Base-by-base conservation (phyloP, 805 yeast genomes). In the Candida easanensis region DNA sequence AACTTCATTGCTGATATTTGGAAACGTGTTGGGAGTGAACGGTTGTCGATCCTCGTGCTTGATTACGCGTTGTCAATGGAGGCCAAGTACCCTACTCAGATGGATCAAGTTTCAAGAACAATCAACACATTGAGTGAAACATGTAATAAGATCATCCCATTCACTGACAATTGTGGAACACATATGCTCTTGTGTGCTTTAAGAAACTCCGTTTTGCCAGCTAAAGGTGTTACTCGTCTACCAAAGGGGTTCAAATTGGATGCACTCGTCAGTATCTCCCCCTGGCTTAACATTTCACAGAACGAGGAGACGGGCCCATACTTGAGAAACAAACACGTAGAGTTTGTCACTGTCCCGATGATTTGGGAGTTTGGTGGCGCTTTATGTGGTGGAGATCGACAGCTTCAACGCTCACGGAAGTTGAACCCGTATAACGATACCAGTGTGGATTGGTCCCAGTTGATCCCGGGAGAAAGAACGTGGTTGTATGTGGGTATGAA, bases 51-150 rank as follows among this genome's bases (percentile, higher is more conserved):
- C 17, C 32, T 41, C 21, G 28, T 41, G 11, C 11, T 32, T 16
- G 44, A 41, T 32, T 32, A 25, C 32, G 30, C 39, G 4, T 26
- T 39, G 7, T 36, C 44, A 3, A 6, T 19, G 13, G 40, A 36
- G 16, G 40, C 37, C 8, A 30, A 30, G 22, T 41, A 36, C 28
- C 44, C 44, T 4, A 30, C 21, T 9, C 44, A 41, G 32, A 17
- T 41, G 17, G 40, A 41, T 19, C 35, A 41, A 15, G 7, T 41
- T 2, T 13, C 20, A 6, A 22, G 36, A 19, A 21, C 33, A 6
- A 35, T 33, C 17, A 36, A 41, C 26, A 26, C 18, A 14, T 20
- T 41, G n/a, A 35, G 33, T 10, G 19, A 22, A 20, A 25, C 20
- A 4, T 36, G 37, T 15, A 14, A 31, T 15, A 41, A n/a, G 25